A percentile compares a stretch with the other conserved stretches of the same genome.
These are phyloP conservation scores for Tillandsia fasciculata DNA, from an alignment of 176 grass and related monocot genomes.

Conservation along the genomic window DNA sequence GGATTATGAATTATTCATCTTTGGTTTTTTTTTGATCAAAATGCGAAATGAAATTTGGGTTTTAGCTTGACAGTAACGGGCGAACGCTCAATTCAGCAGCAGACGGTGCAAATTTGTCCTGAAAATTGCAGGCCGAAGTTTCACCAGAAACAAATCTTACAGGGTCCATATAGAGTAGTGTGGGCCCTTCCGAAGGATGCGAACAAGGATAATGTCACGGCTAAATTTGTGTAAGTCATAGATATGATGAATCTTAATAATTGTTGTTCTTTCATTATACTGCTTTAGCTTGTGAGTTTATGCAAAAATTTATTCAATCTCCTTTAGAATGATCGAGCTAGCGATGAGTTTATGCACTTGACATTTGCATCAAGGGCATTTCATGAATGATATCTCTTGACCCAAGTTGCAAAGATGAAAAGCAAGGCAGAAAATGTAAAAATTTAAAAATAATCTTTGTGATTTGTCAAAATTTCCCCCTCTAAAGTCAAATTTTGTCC, in stretches of 20 bases:
- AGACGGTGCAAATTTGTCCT: neutral
- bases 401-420: too few relatives aligned
- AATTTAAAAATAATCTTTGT: too few relatives aligned
- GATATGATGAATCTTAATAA: neutral
- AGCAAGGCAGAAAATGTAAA: too few relatives aligned
- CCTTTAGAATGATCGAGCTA: too few relatives aligned
- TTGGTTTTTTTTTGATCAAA: neutral
- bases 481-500: too few relatives aligned
- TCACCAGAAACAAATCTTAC: constrained; percentile 27
- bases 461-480: too few relatives aligned
- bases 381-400: too few relatives aligned
- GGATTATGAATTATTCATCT: neutral
- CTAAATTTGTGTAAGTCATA: constrained; percentile 33
- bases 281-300: neutral
- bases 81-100: constrained; percentile 11
- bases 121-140: neutral
- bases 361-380: too few relatives aligned
- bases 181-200: constrained; percentile 34
- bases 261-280: neutral
- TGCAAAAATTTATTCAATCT: neutral
- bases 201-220: constrained; percentile 31
- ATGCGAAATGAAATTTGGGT: neutral
- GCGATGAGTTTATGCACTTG: too few relatives aligned
- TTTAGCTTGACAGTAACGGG: constrained; percentile 27
- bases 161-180: constrained; percentile 27